Percentiles rank a stretch among this genome's conserved stretches.
phyloP scores from a whole-genome alignment of 1,139 yeast species.

The Cylindricascospora bacillispora region DNA sequence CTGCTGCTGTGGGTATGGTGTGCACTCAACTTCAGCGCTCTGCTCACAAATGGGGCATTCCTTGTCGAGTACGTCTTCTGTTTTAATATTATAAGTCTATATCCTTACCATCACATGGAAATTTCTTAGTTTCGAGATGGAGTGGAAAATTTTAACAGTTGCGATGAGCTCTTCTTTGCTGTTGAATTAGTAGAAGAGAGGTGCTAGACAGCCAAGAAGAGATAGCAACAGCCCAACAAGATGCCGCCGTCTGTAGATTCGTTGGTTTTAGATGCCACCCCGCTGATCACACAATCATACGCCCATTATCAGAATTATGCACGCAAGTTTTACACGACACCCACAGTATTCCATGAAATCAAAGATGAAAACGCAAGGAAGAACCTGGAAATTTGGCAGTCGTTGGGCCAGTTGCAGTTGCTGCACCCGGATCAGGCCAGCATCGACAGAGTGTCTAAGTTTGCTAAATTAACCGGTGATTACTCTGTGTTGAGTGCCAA shows the following conservation, averaged over 20 bases:
- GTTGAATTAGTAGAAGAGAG: too few relatives aligned
- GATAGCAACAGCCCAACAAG: too few relatives aligned
- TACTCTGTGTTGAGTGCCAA: slow-evolving; percentile 74
- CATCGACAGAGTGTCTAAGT: slow-evolving; percentile 53
- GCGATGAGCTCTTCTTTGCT: too few relatives aligned
- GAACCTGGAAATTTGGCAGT: slow-evolving; percentile 70
- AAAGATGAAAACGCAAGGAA: slow-evolving; percentile 75
- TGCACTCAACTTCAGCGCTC: too few relatives aligned
- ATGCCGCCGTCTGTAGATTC: slow-evolving; percentile 31
- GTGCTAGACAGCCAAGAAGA: too few relatives aligned
- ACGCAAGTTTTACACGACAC: slow-evolving; percentile 65
- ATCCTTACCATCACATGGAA: too few relatives aligned
- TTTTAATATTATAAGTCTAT: too few relatives aligned
- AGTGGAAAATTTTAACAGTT: too few relatives aligned
- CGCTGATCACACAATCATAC: slow-evolving; percentile 78
- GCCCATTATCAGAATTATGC: slow-evolving; percentile 63
- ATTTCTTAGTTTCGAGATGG: too few relatives aligned
- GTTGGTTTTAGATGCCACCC: slow-evolving; percentile 86
- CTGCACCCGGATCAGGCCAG: slow-evolving; percentile 66
- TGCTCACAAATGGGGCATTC: too few relatives aligned
- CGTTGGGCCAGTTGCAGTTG: slow-evolving; percentile 35
- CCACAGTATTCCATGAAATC: slow-evolving; percentile 79
- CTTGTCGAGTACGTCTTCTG: too few relatives aligned
- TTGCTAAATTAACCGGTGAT: slow-evolving; percentile 88
- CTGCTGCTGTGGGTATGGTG: too few relatives aligned